Base-by-base conservation (phyloP, 306 rosid genomes). In the Glycine latifolia region DNA sequence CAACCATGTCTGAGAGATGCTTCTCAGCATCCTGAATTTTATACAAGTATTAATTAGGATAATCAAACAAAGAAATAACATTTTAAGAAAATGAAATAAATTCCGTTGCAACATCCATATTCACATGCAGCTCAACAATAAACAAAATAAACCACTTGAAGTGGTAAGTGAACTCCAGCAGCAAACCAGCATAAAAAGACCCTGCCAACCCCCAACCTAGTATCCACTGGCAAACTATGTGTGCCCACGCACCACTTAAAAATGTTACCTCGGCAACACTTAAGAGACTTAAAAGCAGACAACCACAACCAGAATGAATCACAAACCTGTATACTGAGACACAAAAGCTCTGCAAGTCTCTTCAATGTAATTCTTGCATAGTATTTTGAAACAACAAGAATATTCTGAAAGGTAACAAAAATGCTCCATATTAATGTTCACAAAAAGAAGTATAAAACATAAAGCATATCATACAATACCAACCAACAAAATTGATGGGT, bases 1-100 rank as follows among this genome's bases (percentile, higher is more conserved):
- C 99, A 35, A 95, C 99, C 99, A 95, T 95, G 11, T 93, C 99
- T 9, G 99, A 95, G 46, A 95, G 94, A 87, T 95, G 97, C 85
- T 91, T 95, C 94, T 95, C 98, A 14, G 96, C 96, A 73, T 95
- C 99, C 99, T 95, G 85, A 67, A 76, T 60, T 73, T 43, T 44
- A 46, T 26, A 8, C 31, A 55, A 48, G 20, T 60, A 73, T 72
- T 39, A 53, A 72, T 63, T 16, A 81, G 68, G 13, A 59, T 43
- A 43, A 14, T 58, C 81, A 58, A 4, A 61, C 61, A 20, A 65
- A 15, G 47, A 43, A 60, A 79, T 0, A 41, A 31, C 11, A 43
- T 43, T 55, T 46, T 11, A 80, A 69, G 41, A 65, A 55, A 80
- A 58, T 56, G 50, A 66, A 66, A 41, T 46, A 71, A 44, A 11